phyloP scores from a whole-genome alignment of 2,329 filamentous ascomycete species.

The Verticillium isaacii region DNA sequence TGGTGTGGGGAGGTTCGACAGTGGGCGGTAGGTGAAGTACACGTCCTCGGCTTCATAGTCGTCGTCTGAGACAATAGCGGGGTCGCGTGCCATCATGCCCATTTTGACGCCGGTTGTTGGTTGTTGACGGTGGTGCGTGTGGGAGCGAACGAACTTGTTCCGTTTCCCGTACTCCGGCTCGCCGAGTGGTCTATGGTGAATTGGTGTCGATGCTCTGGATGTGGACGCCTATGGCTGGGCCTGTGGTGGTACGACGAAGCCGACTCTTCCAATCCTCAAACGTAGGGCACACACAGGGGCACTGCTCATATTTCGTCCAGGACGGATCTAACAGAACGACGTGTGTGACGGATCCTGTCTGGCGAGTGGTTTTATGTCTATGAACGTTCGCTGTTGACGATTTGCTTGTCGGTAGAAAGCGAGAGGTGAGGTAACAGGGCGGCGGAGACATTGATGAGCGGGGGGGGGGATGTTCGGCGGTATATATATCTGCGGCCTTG shows the following conservation, averaged over 20 bases:
- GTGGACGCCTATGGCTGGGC: neutral
- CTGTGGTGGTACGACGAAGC: conserved; percentile 1
- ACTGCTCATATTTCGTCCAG: conserved; percentile 12
- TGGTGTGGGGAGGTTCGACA: conserved; percentile 65
- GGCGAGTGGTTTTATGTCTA: neutral
- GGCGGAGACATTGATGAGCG: neutral
- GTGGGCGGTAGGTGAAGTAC: conserved; percentile 61
- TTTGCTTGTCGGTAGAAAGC: neutral
- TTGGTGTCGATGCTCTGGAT: neutral
- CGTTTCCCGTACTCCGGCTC: neutral
- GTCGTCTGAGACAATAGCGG: conserved; percentile 27
- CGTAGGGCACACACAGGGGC: conserved; percentile 11
- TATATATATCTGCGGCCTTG: neutral
- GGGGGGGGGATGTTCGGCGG: neutral
- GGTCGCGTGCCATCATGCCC: conserved; percentile 12
- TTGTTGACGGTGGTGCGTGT: neutral
- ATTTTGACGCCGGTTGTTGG: conserved; percentile 6
- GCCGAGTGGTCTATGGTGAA: neutral
- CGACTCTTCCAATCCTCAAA: conserved; percentile 15
- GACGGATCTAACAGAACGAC: conserved; percentile 1
- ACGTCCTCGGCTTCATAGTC: conserved; percentile 45
- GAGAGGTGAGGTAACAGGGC: neutral
- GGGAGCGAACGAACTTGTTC: neutral
- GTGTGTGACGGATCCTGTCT: neutral
- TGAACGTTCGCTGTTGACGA: neutral